Conservation (phyloP, 441 rosid species). For the Pelargonium cotyledonis region DNA sequence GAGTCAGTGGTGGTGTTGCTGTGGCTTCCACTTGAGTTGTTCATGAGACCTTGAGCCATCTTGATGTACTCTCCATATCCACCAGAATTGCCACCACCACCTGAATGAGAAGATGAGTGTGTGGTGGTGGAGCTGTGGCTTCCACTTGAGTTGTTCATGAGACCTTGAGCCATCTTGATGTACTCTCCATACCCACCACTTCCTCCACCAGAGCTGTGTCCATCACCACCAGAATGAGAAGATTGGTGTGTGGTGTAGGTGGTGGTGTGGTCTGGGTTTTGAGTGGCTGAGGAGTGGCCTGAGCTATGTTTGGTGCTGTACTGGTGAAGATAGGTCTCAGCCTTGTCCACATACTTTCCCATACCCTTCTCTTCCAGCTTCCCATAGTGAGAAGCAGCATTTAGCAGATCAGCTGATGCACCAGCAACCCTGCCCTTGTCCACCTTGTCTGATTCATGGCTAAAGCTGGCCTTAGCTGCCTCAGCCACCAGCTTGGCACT, state of each 20-base stretch:
- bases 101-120: neutral
- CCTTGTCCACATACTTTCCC: conserved; percentile 56
- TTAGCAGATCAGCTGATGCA: conserved; percentile 54
- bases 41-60: conserved; percentile 40
- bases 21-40: neutral
- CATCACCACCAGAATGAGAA: conserved; percentile 11
- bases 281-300: conserved; percentile 7
- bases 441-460: conserved; percentile 30
- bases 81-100: conserved; percentile 20
- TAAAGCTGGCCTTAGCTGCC: conserved; percentile 44
- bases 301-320: conserved; percentile 25
- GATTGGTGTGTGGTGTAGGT: neutral
- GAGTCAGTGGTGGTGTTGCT: neutral
- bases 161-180: conserved; percentile 48
- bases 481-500: conserved; percentile 59
- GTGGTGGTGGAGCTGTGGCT: neutral
- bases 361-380: conserved; percentile 47
- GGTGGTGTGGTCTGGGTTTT: neutral
- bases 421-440: conserved; percentile 51
- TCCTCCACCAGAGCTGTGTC: neutral
- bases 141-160: conserved; percentile 3
- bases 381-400: conserved; percentile 48
- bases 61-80: conserved; percentile 42
- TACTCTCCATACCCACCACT: conserved; percentile 37
- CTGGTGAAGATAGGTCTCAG: conserved; percentile 55